Evolutionary conservation across 139 green algal species (phyloP).

Genomic region (Nannochloris sp.): DNA sequence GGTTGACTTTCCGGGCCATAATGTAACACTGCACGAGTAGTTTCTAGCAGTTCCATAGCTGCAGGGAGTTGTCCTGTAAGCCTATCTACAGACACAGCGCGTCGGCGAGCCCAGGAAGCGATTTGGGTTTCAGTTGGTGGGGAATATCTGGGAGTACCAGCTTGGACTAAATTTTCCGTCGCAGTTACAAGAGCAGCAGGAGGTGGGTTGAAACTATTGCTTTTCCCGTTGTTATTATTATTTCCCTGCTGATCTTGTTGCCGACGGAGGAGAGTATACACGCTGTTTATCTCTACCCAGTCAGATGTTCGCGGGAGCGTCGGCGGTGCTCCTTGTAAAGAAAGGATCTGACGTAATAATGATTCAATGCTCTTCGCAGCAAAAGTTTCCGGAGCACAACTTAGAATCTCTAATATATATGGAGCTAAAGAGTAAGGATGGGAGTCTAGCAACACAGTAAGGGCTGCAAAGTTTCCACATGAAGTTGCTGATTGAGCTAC

Average conservation of each 20-base stretch:
- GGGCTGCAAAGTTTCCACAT: not conserved
- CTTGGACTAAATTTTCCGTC: slow-evolving; percentile 11
- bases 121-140: slow-evolving; percentile 11
- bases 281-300: slow-evolving; percentile 12
- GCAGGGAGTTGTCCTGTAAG: slow-evolving; percentile 13
- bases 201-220: too few species aligned
- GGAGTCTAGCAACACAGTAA: slow-evolving; percentile 12
- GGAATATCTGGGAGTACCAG: not conserved
- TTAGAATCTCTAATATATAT: slow-evolving; percentile 11
- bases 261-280: not conserved
- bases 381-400: slow-evolving; percentile 17
- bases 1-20: not conserved
- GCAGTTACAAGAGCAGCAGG: slow-evolving; percentile 6
- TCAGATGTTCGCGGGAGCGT: not conserved
- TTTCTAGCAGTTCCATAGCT: slow-evolving; percentile 5
- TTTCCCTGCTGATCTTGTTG: too few species aligned
- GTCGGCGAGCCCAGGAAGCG: slow-evolving; percentile 7
- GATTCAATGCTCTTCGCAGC: not conserved
- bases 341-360: slow-evolving; percentile 11
- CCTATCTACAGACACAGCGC: slow-evolving; percentile 7
- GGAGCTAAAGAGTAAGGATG: slow-evolving; percentile 11
- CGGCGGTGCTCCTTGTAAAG: not conserved
- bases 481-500: not conserved
- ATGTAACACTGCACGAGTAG: not conserved
- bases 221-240: too few species aligned